Base-by-base conservation (phyloP, 305 asterid species). In the Fraxinus sp. region DNA sequence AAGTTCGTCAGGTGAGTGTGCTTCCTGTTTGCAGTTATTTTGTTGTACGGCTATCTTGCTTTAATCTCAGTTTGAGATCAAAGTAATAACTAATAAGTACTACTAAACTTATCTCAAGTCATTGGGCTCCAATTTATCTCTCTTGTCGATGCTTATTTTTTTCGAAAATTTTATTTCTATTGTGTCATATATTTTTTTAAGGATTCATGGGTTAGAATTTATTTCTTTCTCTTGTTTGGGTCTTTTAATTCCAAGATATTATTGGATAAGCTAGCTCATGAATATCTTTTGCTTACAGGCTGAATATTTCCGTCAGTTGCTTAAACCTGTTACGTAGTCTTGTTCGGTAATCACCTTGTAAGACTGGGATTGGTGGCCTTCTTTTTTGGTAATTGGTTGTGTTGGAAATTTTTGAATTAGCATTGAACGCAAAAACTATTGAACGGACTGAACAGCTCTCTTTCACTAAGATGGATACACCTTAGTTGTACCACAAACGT, bases 281-380 rank as follows among this genome's bases (percentile, higher is more conserved):
- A 16, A 3, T 85, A 32, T 83, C 66, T 84, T 66, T 79, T 87
- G 41, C 43, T 81, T 88, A 81, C 97, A 93, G 98, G 98, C 97
- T 35, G 98, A 94, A 83, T 94, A 94, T 87, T 94, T 93, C 88
- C 97, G 98, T 73, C 98, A 94, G 92, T 91, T 94, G 92, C 98
- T 94, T 84, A 94, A 92, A 85, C 98, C 97, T 49, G 98, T 94
- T 52, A 94, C 98, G 98, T 94, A 93, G 97, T 94, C 86, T 78
- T 75, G 83, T 83, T 86, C 26, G 39, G 80, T 62, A 37, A 59
- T 73, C 79, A 82, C 35, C 71, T 83, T 78, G 80, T 74, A 86
- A 71, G 59, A 80, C 84, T 75, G 82, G 80, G 78, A 80, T 75
- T 68, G 74, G 83, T 82, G 24, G 35, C 81, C 84, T 82, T 79